These are phyloP conservation scores for Pichia sp. DNA, from an alignment of 1,139 yeast species.

Conservation along the genomic window DNA sequence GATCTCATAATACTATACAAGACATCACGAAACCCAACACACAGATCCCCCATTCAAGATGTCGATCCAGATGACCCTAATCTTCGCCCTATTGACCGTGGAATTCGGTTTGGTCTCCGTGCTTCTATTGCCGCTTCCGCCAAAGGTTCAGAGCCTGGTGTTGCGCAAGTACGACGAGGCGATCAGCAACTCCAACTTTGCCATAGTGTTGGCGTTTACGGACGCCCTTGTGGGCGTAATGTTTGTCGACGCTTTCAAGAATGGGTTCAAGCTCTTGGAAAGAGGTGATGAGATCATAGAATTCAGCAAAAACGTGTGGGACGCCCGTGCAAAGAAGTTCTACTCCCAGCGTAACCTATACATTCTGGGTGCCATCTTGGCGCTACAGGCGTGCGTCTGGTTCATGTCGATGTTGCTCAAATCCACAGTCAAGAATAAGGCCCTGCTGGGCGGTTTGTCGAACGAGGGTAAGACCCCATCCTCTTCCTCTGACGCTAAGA, in stretches of 20 bases:
- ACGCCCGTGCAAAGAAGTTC: conserved; percentile 40
- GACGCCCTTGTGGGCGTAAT: conserved; percentile 38
- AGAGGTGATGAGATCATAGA: conserved; percentile 14
- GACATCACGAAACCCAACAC: too few species aligned
- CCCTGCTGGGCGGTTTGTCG: conserved; percentile 32
- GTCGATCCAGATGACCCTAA: conserved; percentile 31
- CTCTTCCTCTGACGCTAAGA: conserved; percentile 22
- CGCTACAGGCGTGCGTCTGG: conserved; percentile 53
- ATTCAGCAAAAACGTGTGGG: conserved; percentile 24
- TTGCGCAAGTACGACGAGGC: conserved; percentile 38
- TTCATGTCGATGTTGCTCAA: conserved; percentile 54
- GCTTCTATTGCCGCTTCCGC: conserved; percentile 61
- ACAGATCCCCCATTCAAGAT: conserved; percentile 12
- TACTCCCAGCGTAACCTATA: conserved; percentile 69
- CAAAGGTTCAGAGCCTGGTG: conserved; percentile 43
- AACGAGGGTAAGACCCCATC: conserved; percentile 17
- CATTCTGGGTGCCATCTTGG: conserved; percentile 65
- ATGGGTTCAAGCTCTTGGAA: conserved; percentile 16
- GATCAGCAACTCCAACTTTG: conserved; percentile 40
- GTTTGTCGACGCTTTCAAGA: conserved; percentile 55
- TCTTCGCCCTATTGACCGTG: conserved; percentile 34
- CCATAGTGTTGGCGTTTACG: conserved; percentile 46
- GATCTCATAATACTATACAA: too few species aligned
- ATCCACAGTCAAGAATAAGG: conserved; percentile 57
- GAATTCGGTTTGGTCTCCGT: conserved; percentile 54